These are phyloP conservation scores for Acidomyces sp. DNA, from an alignment of 495 filamentous ascomycete genomes.

Conservation along the genomic window DNA sequence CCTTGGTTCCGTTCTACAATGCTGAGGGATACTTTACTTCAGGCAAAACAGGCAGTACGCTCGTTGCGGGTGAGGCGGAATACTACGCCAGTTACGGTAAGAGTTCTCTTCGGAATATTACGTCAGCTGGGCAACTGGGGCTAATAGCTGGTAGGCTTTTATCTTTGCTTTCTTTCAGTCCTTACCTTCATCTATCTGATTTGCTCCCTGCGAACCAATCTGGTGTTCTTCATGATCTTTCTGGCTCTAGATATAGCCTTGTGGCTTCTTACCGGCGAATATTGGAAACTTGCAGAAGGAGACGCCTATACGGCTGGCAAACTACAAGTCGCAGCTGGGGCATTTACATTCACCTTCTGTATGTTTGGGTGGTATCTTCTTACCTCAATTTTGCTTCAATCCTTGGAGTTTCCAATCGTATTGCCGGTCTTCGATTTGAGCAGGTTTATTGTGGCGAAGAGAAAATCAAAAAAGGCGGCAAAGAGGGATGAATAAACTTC, in stretches of 20 bases:
- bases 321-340: neutral
- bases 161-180: constrained; percentile 44
- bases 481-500: no score
- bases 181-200: constrained; percentile 53
- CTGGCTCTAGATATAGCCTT: constrained; percentile 22
- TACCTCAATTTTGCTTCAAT: no score
- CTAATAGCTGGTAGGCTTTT: no score
- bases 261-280: neutral
- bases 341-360: neutral
- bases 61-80: constrained; percentile 15
- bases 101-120: constrained; percentile 1
- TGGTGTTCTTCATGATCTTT: constrained; percentile 53
- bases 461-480: no score
- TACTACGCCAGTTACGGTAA: constrained; percentile 26
- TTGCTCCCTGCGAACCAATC: constrained; percentile 54
- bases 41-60: constrained; percentile 15
- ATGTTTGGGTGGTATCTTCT: no score
- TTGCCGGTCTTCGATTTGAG: no score
- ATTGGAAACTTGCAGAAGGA: constrained; percentile 5
- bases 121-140: no score
- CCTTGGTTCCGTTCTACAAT: constrained; percentile 45
- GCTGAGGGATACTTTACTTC: constrained; percentile 34
- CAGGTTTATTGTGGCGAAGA: no score
- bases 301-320: neutral
- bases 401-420: no score